A percentile compares a stretch with the other conserved stretches of the same genome.
phyloP scores from a whole-genome alignment of 495 filamentous ascomycete genomes.

The Tuber umbilicatum region DNA sequence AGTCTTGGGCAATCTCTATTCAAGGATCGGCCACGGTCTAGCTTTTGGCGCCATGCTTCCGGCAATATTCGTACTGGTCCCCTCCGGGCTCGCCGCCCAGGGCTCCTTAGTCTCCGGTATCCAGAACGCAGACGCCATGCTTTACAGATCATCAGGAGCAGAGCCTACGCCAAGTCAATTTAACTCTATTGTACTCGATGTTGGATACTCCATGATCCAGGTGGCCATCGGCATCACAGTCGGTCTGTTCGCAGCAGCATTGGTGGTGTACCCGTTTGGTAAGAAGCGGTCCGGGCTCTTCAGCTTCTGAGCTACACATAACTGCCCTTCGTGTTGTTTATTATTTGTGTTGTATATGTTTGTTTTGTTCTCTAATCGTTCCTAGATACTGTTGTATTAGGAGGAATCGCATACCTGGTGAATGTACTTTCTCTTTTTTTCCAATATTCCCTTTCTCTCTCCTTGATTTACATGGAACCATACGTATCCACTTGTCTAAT shows the following conservation, averaged over 20 bases:
- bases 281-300: conserved; percentile 87
- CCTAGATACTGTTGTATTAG: background rate
- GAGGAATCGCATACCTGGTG: background rate
- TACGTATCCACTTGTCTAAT: background rate
- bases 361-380: background rate
- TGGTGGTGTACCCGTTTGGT: conserved; percentile 85
- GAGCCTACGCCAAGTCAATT: conserved; percentile 36
- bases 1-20: conserved; percentile 80
- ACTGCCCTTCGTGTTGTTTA: background rate
- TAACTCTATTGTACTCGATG: conserved; percentile 70
- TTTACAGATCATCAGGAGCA: conserved; percentile 46
- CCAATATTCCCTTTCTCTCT: background rate
- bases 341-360: background rate
- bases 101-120: conserved; percentile 81
- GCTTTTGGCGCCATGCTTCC: conserved; percentile 85
- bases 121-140: conserved; percentile 73
- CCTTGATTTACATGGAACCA: background rate
- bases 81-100: conserved; percentile 76
- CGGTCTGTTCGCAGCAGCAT: conserved; percentile 75
- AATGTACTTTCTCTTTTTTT: background rate
- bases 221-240: conserved; percentile 91
- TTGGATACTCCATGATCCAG: conserved; percentile 81
- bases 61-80: conserved; percentile 91
- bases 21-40: conserved; percentile 65
- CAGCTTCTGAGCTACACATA: conserved; percentile 57